Conservation (phyloP, 225 moss, liverwort and hornwort species). For the Marchantia polymorpha region DNA sequence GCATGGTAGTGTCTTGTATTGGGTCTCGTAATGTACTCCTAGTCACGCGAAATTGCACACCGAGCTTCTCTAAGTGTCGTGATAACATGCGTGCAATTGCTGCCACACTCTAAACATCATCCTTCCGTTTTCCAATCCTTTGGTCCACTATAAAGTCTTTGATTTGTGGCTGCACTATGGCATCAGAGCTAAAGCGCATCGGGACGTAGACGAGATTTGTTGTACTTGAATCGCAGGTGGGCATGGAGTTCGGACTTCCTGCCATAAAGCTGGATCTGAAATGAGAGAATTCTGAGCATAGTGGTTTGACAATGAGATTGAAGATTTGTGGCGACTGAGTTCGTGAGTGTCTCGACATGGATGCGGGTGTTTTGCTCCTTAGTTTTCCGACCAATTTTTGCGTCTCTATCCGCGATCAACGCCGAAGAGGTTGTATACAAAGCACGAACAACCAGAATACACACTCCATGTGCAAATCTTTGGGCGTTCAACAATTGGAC, state of each 20-base stretch:
- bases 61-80: constrained; percentile 91
- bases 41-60: constrained; percentile 75
- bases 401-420: background rate
- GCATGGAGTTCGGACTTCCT: constrained; percentile 14
- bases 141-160: constrained; percentile 56
- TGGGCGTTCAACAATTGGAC: background rate
- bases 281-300: background rate
- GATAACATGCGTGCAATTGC: constrained; percentile 53
- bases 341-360: background rate
- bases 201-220: too few relatives aligned
- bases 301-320: background rate
- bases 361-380: background rate
- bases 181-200: too few relatives aligned
- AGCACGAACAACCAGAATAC: constrained; percentile 40
- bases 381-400: background rate
- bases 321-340: background rate
- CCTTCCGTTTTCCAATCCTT: constrained; percentile 72
- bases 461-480: constrained; percentile 30
- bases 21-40: constrained; percentile 72
- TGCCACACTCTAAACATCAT: constrained; percentile 54
- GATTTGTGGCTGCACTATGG: constrained; percentile 37
- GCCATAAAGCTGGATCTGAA: background rate
- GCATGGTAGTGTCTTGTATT: constrained; percentile 60
- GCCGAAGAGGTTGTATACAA: constrained; percentile 37
- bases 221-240: too few relatives aligned